phyloP scores from a whole-genome alignment of 257 asterid species.

The Verbena officinalis region DNA sequence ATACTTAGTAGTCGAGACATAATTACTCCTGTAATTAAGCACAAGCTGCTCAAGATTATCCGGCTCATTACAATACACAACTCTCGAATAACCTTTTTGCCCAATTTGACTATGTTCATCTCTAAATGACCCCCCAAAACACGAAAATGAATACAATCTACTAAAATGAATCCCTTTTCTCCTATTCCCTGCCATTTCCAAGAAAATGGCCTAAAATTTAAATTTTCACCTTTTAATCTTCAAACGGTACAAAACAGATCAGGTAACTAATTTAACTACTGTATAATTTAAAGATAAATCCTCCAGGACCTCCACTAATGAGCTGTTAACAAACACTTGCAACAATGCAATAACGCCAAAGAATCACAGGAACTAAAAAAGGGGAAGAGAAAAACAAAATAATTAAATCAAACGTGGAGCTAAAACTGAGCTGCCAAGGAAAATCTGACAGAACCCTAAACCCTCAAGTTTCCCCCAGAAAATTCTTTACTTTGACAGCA shows the following conservation, averaged over 20 bases:
- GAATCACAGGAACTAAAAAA: conserved; percentile 9
- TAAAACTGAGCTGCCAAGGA: conserved; percentile 30
- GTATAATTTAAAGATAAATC: conserved; percentile 6
- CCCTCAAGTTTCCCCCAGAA: conserved; percentile 23
- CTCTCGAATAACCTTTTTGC: conserved; percentile 78
- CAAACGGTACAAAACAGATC: conserved; percentile 7
- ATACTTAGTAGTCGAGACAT: conserved; percentile 91
- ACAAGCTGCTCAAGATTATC: conserved; percentile 63
- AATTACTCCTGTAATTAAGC: conserved; percentile 63
- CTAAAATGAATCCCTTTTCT: conserved; percentile 53
- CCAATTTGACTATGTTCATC: conserved; percentile 83
- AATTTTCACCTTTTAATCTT: not conserved
- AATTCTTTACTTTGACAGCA: conserved; percentile 58
- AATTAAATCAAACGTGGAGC: conserved; percentile 12
- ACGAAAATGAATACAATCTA: conserved; percentile 72
- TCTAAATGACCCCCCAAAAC: conserved; percentile 48
- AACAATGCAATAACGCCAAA: conserved; percentile 22
- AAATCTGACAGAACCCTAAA: conserved; percentile 36
- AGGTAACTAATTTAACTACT: not conserved
- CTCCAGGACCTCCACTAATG: conserved; percentile 26
- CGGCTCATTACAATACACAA: conserved; percentile 85
- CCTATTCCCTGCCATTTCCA: conserved; percentile 50
- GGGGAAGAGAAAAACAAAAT: not conserved
- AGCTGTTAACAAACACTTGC: conserved; percentile 17
- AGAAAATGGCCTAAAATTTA: not conserved